These are phyloP conservation scores for Maudiozyma turicensis DNA, from an alignment of 805 yeast species.

Conservation along the genomic window DNA sequence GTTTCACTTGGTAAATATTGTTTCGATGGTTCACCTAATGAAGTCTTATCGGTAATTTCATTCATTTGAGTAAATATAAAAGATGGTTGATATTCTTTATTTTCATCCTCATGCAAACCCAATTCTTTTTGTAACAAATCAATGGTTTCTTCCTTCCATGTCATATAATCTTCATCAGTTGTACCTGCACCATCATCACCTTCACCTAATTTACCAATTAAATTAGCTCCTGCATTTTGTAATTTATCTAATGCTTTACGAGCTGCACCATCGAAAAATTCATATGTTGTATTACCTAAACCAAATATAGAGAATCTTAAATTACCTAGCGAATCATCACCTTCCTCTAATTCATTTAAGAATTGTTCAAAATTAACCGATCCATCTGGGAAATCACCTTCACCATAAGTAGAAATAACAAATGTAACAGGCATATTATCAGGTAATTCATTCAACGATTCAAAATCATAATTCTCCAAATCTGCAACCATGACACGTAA, in stretches of 20 bases:
- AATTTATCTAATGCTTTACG: conserved; percentile 45
- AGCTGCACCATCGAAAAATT: conserved; percentile 79
- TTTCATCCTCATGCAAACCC: conserved; percentile 67
- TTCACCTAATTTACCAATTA: conserved; percentile 70
- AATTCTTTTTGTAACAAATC: conserved; percentile 54
- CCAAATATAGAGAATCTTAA: conserved; percentile 75
- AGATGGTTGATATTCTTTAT: conserved; percentile 60
- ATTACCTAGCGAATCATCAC: conserved; percentile 38
- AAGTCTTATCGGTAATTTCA: conserved; percentile 35
- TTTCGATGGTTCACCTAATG: conserved; percentile 74
- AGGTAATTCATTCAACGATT: conserved; percentile 57
- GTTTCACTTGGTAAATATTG: conserved; percentile 36
- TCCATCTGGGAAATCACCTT: conserved; percentile 96
- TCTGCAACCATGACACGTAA: conserved; percentile 79
- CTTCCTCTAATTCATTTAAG: conserved; percentile 43
- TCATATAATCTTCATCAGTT: conserved; percentile 86
- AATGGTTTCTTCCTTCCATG: conserved; percentile 81
- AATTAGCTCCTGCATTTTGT: conserved; percentile 56
- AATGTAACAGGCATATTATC: conserved; percentile 55
- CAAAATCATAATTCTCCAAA: conserved; percentile 80
- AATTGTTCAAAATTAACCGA: conserved; percentile 71
- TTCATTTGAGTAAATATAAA: conserved; percentile 36
- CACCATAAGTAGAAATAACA: conserved; percentile 90
- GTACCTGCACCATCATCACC: conserved; percentile 96
- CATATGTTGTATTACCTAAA: conserved; percentile 90